phyloP scores from a whole-genome alignment of 306 rosid species.

The Malus sieversii region DNA sequence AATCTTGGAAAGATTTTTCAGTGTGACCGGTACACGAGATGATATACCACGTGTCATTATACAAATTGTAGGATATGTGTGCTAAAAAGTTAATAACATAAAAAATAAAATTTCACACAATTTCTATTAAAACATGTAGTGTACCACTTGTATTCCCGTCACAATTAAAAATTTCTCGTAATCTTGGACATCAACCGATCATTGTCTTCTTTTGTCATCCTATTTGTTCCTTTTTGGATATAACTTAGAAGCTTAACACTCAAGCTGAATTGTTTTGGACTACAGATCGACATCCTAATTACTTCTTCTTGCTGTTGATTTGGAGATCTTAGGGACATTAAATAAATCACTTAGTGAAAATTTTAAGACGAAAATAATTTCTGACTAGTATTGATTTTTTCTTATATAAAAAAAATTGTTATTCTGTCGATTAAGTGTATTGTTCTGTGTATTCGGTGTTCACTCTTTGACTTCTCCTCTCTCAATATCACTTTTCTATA shows the following conservation, averaged over 20 bases:
- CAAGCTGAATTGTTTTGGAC: constrained; percentile 2
- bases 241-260: not conserved
- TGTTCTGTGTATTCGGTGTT: too few species aligned
- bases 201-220: not conserved
- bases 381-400: not conserved
- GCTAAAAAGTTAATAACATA: too few species aligned
- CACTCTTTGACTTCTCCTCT: not conserved
- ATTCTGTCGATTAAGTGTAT: too few species aligned
- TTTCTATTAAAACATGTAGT: too few species aligned
- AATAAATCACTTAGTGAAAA: not conserved
- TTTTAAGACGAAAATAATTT: too few species aligned
- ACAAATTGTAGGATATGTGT: too few species aligned
- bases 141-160: too few species aligned
- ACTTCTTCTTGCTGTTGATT: not conserved
- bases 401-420: too few species aligned
- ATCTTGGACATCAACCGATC: not conserved
- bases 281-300: not conserved
- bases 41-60: too few species aligned
- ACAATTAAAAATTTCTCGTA: too few species aligned
- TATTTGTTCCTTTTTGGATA: not conserved
- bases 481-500: not conserved
- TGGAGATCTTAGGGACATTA: not conserved
- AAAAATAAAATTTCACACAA: too few species aligned
- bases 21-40: too few species aligned
- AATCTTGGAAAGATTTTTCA: not conserved